phyloP scores from a whole-genome alignment of 495 filamentous ascomycete species.

The Chaetomium fimeti region DNA sequence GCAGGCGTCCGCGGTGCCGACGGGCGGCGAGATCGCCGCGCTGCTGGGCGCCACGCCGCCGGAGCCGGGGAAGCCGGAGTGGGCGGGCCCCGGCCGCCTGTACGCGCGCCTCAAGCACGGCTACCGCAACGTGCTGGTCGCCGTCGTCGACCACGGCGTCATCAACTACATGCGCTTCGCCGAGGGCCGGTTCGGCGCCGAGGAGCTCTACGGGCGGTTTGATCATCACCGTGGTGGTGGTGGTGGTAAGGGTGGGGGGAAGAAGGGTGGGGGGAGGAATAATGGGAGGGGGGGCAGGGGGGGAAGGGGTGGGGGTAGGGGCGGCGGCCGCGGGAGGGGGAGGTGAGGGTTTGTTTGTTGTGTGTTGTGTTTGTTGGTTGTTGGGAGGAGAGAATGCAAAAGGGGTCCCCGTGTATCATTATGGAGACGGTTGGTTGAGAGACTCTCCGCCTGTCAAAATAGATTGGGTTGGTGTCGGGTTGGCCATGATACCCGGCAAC shows the following conservation, averaged over 20 bases:
- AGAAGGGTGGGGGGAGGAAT: constrained; percentile 42
- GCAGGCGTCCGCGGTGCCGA: constrained; percentile 66
- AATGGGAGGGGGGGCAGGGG: constrained; percentile 42
- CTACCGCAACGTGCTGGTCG: constrained; percentile 77
- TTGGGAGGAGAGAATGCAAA: not conserved
- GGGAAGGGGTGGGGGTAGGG: constrained; percentile 41
- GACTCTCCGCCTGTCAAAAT: not conserved
- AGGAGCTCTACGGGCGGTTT: constrained; percentile 62
- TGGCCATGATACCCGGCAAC: not conserved
- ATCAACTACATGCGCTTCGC: constrained; percentile 80
- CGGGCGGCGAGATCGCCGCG: constrained; percentile 63
- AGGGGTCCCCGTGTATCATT: too few relatives aligned
- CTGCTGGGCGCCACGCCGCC: constrained; percentile 68
- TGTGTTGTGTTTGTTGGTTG: not conserved
- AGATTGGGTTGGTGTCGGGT: not conserved
- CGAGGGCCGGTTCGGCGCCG: constrained; percentile 76
- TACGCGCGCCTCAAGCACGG: constrained; percentile 80
- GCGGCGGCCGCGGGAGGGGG: constrained; percentile 42
- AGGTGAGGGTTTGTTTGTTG: constrained; percentile 21
- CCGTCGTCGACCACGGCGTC: constrained; percentile 85
- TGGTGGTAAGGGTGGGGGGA: constrained; percentile 35
- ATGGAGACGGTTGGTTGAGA: not conserved
- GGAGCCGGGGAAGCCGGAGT: constrained; percentile 55
- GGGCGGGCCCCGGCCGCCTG: constrained; percentile 45
- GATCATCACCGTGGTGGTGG: constrained; percentile 24